Conservation (phyloP, 352 stramenopile species). For the Phytophthora crassamura region DNA sequence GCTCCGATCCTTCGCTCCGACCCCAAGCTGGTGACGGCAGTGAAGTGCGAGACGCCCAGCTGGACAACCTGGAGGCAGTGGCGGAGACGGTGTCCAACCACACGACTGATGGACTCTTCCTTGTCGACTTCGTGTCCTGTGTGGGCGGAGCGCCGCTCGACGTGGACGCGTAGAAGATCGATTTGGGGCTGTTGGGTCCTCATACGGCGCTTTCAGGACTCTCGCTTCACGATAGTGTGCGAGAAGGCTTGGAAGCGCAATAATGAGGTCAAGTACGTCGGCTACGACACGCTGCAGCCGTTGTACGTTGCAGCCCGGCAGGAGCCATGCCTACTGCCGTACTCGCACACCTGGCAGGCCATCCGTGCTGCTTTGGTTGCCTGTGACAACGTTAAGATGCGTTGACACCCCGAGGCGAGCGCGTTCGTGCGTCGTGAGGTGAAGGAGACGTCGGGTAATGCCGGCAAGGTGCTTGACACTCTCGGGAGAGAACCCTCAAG, state of each 20-base stretch:
- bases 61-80: conserved; percentile 44
- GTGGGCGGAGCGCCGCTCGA: conserved; percentile 44
- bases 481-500: no score
- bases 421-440: conserved; percentile 42
- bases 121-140: conserved; percentile 68
- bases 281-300: conserved; percentile 58
- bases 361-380: conserved; percentile 50
- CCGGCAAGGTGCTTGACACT: no score
- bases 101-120: conserved; percentile 58
- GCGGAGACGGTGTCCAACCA: conserved; percentile 45
- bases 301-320: conserved; percentile 45
- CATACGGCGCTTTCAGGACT: conserved; percentile 60
- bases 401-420: conserved; percentile 44
- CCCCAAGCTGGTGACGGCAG: conserved; percentile 58
- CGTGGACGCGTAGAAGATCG: conserved; percentile 51
- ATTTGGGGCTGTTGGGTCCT: conserved; percentile 51
- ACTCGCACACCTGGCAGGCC: conserved; percentile 67
- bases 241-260: conserved; percentile 58
- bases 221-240: conserved; percentile 52
- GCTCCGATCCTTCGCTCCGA: conserved; percentile 45
- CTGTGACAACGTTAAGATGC: conserved; percentile 41
- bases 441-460: conserved; percentile 30
- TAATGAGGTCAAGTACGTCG: conserved; percentile 47
- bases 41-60: conserved; percentile 63
- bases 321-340: conserved; percentile 49